Evolutionary conservation across 352 stramenopile genomes (phyloP).

Genomic region (Phytophthora hibernalis): DNA sequence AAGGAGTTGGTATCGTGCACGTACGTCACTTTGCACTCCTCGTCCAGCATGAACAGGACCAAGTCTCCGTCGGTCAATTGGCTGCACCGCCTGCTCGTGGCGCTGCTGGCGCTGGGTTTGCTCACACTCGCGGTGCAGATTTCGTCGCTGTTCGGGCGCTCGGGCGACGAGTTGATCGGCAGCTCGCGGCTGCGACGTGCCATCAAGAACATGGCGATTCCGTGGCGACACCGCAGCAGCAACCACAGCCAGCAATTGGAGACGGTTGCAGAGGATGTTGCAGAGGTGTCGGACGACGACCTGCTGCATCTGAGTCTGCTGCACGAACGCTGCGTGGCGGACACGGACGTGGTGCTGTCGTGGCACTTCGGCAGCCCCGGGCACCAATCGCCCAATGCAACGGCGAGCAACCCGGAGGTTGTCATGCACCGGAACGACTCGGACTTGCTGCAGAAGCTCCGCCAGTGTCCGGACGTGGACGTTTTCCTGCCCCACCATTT

Average conservation of each 20-base stretch:
- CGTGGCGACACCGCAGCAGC: conserved; percentile 17
- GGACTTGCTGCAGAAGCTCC: conserved; percentile 54
- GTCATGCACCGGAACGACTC: conserved; percentile 44
- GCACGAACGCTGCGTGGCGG: conserved; percentile 40
- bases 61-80: conserved; percentile 13
- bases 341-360: conserved; percentile 43
- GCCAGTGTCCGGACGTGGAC: conserved; percentile 63
- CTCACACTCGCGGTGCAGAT: conserved; percentile 28
- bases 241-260: not conserved
- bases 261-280: not conserved
- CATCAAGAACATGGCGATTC: conserved; percentile 14
- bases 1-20: not conserved
- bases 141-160: conserved; percentile 25
- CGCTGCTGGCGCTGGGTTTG: conserved; percentile 21
- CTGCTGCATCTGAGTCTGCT: conserved; percentile 46
- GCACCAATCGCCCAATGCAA: conserved; percentile 14
- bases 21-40: conserved; percentile 4
- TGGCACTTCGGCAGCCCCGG: conserved; percentile 35
- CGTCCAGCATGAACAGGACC: conserved; percentile 4
- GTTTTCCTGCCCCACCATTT: conserved; percentile 62
- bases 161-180: conserved; percentile 19
- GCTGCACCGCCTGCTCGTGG: conserved; percentile 26
- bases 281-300: conserved; percentile 33
- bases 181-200: conserved; percentile 12
- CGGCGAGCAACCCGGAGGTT: conserved; percentile 17